Conservation (phyloP, 768 basidiomycete species). For the Sporobolomyces roseus region DNA sequence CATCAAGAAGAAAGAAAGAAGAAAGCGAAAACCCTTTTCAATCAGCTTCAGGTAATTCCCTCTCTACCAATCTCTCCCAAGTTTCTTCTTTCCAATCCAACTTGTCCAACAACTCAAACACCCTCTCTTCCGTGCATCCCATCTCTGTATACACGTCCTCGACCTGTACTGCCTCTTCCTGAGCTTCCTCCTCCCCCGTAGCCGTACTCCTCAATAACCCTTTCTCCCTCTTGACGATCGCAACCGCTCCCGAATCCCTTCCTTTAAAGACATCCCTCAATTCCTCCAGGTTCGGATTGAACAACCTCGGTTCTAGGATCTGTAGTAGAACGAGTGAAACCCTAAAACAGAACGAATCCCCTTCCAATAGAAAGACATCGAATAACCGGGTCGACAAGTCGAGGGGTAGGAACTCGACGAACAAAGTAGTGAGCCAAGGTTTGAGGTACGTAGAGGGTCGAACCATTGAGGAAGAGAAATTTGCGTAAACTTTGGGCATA, state of each 20-base stretch:
- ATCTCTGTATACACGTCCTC: conserved; percentile 88
- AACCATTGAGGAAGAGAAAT: conserved; percentile 88
- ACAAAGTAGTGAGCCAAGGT: conserved; percentile 76
- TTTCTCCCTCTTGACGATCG: conserved; percentile 44
- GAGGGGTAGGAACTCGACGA: conserved; percentile 80
- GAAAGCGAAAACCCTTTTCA: not conserved
- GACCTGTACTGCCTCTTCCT: conserved; percentile 62
- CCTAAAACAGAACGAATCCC: conserved; percentile 83
- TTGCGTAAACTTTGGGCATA: conserved; percentile 73
- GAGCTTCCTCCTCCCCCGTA: conserved; percentile 13
- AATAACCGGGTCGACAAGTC: conserved; percentile 84
- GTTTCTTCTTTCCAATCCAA: conserved; percentile 90
- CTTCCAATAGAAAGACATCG: conserved; percentile 82
- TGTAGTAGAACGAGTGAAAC: conserved; percentile 76
- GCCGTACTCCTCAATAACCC: not conserved
- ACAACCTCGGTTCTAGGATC: conserved; percentile 75
- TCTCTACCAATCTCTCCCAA: conserved; percentile 73
- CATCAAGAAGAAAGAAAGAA: not conserved
- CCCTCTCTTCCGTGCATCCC: conserved; percentile 73
- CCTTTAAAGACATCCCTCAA: conserved; percentile 60
- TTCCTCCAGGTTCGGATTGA: conserved; percentile 81
- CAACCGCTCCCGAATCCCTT: conserved; percentile 53
- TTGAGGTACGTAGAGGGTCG: conserved; percentile 77
- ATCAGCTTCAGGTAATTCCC: conserved; percentile 74
- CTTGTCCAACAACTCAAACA: conserved; percentile 75